Evolutionary conservation across 768 basidiomycete genomes (phyloP).

Genomic region (Trametes coccinea): DNA sequence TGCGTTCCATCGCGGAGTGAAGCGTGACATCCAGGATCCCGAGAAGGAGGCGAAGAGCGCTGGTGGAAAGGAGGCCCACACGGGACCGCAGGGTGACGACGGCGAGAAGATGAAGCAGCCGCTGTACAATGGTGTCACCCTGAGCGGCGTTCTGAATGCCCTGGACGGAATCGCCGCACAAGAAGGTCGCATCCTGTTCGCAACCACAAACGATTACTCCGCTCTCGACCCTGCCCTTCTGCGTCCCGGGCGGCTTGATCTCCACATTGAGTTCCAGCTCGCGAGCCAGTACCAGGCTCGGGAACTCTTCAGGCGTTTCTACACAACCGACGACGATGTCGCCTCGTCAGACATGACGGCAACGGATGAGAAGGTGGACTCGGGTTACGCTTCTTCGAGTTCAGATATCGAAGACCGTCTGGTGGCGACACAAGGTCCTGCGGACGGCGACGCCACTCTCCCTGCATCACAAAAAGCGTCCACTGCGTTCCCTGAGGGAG

Average conservation of each 20-base stretch:
- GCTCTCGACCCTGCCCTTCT: constrained; percentile 36
- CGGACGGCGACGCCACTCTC: not conserved
- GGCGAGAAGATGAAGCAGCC: constrained; percentile 29
- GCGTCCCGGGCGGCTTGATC: constrained; percentile 37
- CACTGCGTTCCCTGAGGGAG: not conserved
- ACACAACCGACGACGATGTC: constrained; percentile 3
- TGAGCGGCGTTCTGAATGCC: constrained; percentile 75
- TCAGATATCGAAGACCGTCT: not conserved
- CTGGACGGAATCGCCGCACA: constrained; percentile 57
- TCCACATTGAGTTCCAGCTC: constrained; percentile 34
- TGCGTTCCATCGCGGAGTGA: constrained; percentile 54
- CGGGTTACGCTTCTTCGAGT: not conserved
- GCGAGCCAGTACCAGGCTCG: constrained; percentile 33
- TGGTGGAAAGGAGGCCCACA: constrained; percentile 31
- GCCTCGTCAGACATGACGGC: not conserved
- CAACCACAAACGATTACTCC: constrained; percentile 32
- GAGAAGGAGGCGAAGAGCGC: constrained; percentile 16
- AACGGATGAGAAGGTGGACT: constrained; percentile 3
- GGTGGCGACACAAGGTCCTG: not conserved
- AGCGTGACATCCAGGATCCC: constrained; percentile 16
- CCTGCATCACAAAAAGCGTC: not conserved
- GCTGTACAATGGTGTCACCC: constrained; percentile 44
- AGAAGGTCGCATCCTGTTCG: constrained; percentile 38
- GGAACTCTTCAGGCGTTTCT: constrained; percentile 37
- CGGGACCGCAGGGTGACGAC: constrained; percentile 10